Evolutionary conservation across 1,139 yeast species (phyloP).

Genomic region (Trichomonascaceae sp.): DNA sequence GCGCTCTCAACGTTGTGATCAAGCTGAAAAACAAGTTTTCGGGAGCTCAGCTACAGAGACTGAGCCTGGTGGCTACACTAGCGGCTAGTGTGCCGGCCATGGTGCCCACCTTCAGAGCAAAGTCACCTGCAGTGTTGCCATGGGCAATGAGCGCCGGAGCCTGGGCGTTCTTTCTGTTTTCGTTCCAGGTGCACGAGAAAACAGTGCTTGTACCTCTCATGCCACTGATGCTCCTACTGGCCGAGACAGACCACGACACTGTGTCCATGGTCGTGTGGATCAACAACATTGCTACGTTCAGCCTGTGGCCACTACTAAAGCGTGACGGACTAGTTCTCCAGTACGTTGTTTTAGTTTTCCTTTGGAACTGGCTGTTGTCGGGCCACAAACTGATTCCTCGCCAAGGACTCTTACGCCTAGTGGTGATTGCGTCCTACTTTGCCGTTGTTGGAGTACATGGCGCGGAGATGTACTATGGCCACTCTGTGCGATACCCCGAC

Average conservation of each 20-base stretch:
- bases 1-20: slow-evolving; percentile 65
- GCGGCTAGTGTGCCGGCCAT: slow-evolving; percentile 57
- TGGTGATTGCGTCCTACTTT: slow-evolving; percentile 47
- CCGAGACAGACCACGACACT: slow-evolving; percentile 42
- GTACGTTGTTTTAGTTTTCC: slow-evolving; percentile 43
- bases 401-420: slow-evolving; percentile 39
- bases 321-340: slow-evolving; percentile 66
- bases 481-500: slow-evolving; percentile 50
- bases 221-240: slow-evolving; percentile 62
- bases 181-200: slow-evolving; percentile 95
- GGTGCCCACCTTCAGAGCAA: slow-evolving; percentile 37
- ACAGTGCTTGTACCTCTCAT: slow-evolving; percentile 75
- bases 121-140: slow-evolving; percentile 37
- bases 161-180: slow-evolving; percentile 77
- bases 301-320: slow-evolving; percentile 76
- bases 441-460: slow-evolving; percentile 40
- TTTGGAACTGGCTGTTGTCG: slow-evolving; percentile 66
- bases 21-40: slow-evolving; percentile 52
- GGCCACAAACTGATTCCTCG: slow-evolving; percentile 28
- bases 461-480: slow-evolving; percentile 31
- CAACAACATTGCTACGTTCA: slow-evolving; percentile 69
- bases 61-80: slow-evolving; percentile 54
- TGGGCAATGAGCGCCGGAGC: slow-evolving; percentile 79
- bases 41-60: slow-evolving; percentile 43
- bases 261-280: slow-evolving; percentile 77